Evolutionary conservation across 352 stramenopile species (phyloP).

Genomic region (Globisporangium perplexum): DNA sequence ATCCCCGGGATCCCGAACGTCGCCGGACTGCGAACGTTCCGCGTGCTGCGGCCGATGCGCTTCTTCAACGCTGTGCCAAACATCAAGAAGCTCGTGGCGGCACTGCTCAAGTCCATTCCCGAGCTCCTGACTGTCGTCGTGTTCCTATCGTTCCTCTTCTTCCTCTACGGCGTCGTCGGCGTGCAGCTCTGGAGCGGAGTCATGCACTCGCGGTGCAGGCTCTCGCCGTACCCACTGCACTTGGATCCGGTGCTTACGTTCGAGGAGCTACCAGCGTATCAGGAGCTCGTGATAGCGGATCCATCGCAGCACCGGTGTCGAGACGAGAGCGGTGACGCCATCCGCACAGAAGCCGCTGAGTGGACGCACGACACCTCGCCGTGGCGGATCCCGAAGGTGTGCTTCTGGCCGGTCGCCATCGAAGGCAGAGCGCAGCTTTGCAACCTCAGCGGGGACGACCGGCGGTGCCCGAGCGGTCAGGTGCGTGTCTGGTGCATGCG

Average conservation of each 20-base stretch:
- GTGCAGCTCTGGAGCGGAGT: constrained; percentile 75
- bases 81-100: constrained; percentile 74
- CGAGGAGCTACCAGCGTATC: constrained; percentile 23
- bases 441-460: constrained; percentile 38
- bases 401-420: constrained; percentile 86
- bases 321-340: constrained; percentile 24
- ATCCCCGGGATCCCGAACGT: constrained; percentile 39
- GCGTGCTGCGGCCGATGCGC: constrained; percentile 44
- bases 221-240: constrained; percentile 58
- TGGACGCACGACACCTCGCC: constrained; percentile 46
- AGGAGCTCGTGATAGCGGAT: constrained; percentile 25
- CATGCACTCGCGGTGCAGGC: constrained; percentile 55
- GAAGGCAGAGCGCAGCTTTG: constrained; percentile 51
- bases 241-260: constrained; percentile 32
- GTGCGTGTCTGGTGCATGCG: constrained; percentile 10
- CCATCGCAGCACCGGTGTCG: constrained; percentile 24
- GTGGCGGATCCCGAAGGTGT: constrained; percentile 54
- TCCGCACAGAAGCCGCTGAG: constrained; percentile 17
- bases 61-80: constrained; percentile 56
- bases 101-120: constrained; percentile 72
- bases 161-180: constrained; percentile 79
- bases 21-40: constrained; percentile 40
- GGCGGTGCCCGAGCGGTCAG: constrained; percentile 31
- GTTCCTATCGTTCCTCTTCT: constrained; percentile 78
- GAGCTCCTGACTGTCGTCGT: constrained; percentile 72